These are phyloP conservation scores for Metschnikowia matae DNA, from an alignment of 805 yeast species.

Conservation along the genomic window DNA sequence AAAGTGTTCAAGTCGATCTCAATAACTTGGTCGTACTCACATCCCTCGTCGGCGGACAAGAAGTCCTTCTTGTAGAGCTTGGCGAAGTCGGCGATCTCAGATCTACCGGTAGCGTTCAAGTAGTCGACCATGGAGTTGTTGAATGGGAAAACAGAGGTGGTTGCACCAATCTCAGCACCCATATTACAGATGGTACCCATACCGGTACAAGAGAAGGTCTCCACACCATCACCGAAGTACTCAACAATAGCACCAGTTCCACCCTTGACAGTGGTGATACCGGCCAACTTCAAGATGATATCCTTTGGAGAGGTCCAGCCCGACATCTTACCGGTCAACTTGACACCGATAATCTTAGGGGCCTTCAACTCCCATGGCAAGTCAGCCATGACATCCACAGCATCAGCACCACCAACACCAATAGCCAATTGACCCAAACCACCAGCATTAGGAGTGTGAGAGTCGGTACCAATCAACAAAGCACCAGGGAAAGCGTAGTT, in stretches of 20 bases:
- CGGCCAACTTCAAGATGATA: conserved; percentile 88
- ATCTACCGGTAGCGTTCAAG: conserved; percentile 82
- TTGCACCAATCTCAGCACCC: conserved; percentile 99
- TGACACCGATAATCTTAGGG: conserved; percentile 92
- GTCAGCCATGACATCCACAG: conserved; percentile 93
- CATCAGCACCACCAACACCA: conserved; percentile 99
- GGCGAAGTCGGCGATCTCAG: conserved; percentile 80
- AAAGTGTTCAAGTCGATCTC: conserved; percentile 85
- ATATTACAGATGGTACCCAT: conserved; percentile 99
- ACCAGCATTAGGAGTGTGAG: conserved; percentile 98
- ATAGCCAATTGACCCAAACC: conserved; percentile 97
- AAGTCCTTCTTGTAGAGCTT: conserved; percentile 55
- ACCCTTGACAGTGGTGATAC: conserved; percentile 93
- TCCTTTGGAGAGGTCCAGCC: conserved; percentile 99
- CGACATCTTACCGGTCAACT: conserved; percentile 83
- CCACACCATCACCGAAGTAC: conserved; percentile 94
- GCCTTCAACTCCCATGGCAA: conserved; percentile 98
- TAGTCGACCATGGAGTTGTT: conserved; percentile 85
- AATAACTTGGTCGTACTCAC: conserved; percentile 88
- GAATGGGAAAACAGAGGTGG: conserved; percentile 97
- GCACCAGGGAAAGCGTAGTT: conserved; percentile 98
- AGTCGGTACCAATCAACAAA: conserved; percentile 93
- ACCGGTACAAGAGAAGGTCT: conserved; percentile 92
- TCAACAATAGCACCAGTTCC: conserved; percentile 97
- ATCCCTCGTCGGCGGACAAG: conserved; percentile 85